phyloP scores from a whole-genome alignment of 2,329 filamentous ascomycete species.

The Botrytis byssoidea region DNA sequence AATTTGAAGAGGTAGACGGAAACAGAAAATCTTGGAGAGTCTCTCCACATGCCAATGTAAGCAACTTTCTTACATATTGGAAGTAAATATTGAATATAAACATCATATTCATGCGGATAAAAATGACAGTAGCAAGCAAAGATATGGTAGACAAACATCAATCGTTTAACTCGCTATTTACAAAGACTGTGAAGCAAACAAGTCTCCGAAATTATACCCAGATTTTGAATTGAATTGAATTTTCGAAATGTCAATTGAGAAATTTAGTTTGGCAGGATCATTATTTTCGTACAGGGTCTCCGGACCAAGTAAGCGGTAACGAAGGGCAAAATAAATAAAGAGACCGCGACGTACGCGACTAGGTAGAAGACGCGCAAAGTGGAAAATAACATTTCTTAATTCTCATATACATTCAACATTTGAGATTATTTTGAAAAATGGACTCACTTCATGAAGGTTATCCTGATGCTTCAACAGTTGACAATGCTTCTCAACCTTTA shows the following conservation, averaged over 20 bases:
- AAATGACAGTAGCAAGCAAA: not conserved
- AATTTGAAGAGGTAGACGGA: not conserved
- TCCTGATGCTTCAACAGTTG: not conserved
- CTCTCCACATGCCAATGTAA: not conserved
- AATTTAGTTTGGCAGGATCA: not conserved
- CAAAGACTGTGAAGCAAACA: not conserved
- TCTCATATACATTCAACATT: conserved; percentile 14
- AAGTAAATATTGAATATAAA: not conserved
- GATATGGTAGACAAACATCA: not conserved
- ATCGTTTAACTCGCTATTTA: not conserved
- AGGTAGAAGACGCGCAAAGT: conserved; percentile 11
- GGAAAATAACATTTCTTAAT: conserved; percentile 10
- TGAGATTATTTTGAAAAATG: not conserved
- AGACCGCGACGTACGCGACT: not conserved
- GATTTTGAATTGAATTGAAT: not conserved
- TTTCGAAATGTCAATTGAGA: not conserved
- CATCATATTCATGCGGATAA: not conserved
- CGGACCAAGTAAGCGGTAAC: conserved; percentile 4
- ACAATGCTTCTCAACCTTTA: conserved; percentile 47
- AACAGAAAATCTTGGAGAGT: not conserved
- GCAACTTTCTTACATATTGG: not conserved
- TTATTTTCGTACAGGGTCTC: not conserved
- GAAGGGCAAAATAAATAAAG: conserved; percentile 14
- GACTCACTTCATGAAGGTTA: not conserved
- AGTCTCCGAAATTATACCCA: not conserved